Conservation (phyloP, 1,284 basidiomycete genomes). For the Naganishia sp. region DNA sequence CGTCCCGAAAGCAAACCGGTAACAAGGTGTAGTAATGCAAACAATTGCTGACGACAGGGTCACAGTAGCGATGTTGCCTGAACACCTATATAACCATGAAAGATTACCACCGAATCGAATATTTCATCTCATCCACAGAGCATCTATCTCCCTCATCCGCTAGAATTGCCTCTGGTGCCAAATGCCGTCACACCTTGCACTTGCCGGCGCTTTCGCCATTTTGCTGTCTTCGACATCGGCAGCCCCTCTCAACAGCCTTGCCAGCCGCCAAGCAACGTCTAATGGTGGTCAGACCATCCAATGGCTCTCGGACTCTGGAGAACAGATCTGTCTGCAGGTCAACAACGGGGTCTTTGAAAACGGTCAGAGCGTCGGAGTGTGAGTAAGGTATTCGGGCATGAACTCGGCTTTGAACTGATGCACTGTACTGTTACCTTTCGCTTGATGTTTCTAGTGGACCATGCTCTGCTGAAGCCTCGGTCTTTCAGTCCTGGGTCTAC, state of each 20-base stretch:
- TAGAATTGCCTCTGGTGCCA: not conserved
- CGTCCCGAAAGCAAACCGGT: no score
- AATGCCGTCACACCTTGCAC: not conserved
- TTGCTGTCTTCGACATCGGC: not conserved
- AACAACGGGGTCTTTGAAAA: slow-evolving; percentile 1
- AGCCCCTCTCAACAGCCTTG: not conserved
- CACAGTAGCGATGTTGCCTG: no score
- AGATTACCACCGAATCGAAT: not conserved
- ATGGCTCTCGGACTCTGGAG: not conserved
- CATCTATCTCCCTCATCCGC: not conserved
- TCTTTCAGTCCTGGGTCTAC: slow-evolving; percentile 11
- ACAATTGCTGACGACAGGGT: no score
- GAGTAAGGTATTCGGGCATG: not conserved
- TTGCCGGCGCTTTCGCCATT: not conserved
- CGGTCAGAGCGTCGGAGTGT: slow-evolving; percentile 3
- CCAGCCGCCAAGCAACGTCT: not conserved
- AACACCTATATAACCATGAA: not conserved
- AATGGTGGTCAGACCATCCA: not conserved
- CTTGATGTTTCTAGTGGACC: not conserved
- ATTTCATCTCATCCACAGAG: not conserved
- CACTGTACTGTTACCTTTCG: not conserved
- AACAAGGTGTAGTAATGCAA: no score
- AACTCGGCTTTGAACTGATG: not conserved
- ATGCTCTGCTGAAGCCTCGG: slow-evolving; percentile 6
- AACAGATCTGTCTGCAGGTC: slow-evolving; percentile 14